Evolutionary conservation across 208 protist genomes (phyloP), one percentile per base, ranked within the genome.

Genomic region (Crithidia bombi): DNA sequence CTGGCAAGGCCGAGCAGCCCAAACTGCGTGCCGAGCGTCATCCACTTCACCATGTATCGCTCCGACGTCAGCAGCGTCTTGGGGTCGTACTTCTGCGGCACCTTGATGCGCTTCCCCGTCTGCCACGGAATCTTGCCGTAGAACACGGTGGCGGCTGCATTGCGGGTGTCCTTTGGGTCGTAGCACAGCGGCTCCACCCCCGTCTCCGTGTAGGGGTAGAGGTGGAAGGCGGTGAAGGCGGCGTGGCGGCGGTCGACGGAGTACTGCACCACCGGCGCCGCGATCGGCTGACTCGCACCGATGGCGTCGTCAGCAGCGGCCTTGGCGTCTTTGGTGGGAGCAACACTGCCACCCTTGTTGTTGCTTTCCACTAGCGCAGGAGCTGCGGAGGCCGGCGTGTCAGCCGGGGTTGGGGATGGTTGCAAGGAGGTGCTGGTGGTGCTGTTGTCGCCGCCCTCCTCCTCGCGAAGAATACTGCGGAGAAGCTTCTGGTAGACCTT

Each of bases 41-140:
- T 62, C 88, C 91, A 96, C 81, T 96, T 93, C 38, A 89, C 86
- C 88, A 96, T 94, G 78, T 93, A 93, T 3, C 91, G 83, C 85
- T 96, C 87, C n/a, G 88, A 88, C 35, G 91, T 92, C 41, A 96
- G 77, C 32, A 96, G 66, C 32, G 91, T 96, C 69, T 96, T 96
- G 35, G 91, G 91, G 70, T 96, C 91, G 74, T 96, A 96, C 75
- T 96, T 96, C 75, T 96, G 91, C 28, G 91, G 91, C 32, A 96
- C 91, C 35, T 82, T 79, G 73, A 96, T 91, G 51, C 91, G 87
- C 69, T 96, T 96, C 3, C 88, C 91, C 33, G 88, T 96, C 72
- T 96, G 91, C 88, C 91, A 96, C 39, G 91, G 91, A 39, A 96
- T 93, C 49, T 78, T 68, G 26, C 88, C 91, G 64, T 68, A 90